Evolutionary conservation across 1,284 basidiomycete genomes (phyloP), one percentile per base, ranked within the genome.

Genomic region (Ceratobasidium theobromae): DNA sequence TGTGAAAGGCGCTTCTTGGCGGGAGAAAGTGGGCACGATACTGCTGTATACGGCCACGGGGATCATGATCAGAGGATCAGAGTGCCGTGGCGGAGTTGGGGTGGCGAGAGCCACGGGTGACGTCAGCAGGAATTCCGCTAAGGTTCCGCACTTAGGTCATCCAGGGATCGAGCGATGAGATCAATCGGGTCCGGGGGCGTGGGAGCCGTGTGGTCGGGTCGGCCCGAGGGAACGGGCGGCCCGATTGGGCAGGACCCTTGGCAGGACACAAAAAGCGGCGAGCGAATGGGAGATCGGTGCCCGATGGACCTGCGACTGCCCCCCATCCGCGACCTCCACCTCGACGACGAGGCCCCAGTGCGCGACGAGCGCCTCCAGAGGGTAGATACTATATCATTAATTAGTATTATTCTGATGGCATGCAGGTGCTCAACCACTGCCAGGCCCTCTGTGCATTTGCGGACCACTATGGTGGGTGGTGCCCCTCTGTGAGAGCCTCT

Each of bases 231-330:
- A 16, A 16, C 16, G 35, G 35, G 35, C 35, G 16, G 8, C 35
- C 35, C 16, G 35, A 38, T 38, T 38, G 35, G 35, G 35, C 35
- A 38, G 35, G 35, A 16, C 16, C 16, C 8, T 8, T 11, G 43
- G 23, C 18, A 41, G 35, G n/a, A 49, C n/a, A 60, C 45, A 49
- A 60, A 60, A 60, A 40, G 43, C n/a, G 32, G 21, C 5, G 14
- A 46, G 14, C 2, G 28, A 23, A n/a, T 43, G 40, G 45, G 11
- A 48, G 21, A 48, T 25, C 23, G 21, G 21, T 64, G 55, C 60
- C 49, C 60, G 48, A 64, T 64, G 60, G 57, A 49, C 14, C 60
- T 64, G 6, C 46, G 48, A 33, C 60, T 64, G 12, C 60, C 60
- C 23, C 60, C 60, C 38, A 64, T 64, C 35, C 60, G 60, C 60